Base-by-base conservation (phyloP, 2,329 filamentous ascomycete species). In the Phyllosticta citriasiana region DNA sequence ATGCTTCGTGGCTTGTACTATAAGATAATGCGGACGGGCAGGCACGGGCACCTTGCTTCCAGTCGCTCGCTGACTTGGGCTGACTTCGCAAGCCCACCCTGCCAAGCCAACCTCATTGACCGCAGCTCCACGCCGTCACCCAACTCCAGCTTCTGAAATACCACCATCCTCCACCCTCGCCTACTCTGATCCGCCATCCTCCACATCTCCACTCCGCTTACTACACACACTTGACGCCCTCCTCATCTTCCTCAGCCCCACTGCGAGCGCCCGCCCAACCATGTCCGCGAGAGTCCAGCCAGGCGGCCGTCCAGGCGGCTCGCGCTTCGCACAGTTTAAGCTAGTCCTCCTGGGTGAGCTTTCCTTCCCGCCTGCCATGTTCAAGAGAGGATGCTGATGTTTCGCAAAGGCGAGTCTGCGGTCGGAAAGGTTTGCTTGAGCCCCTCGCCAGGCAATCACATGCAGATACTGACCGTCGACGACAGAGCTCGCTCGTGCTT, bases 311-410 rank as follows among this genome's bases (percentile, higher is more conserved):
- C 82, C 83, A 64, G 82, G 82, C 71, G 83, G 72, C 66, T 73
- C 89, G 77, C 87, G 93, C 72, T 97, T 99, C 78, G 93, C 94
- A 71, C 94, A 99, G 83, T 99, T 99, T 81, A 99, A 99, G 83
- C 84, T 99, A 70, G 94, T 99, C 67, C 82, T 99, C 73, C 83
- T 99, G 66, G 94, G 94, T 97, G 84, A 68, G 88, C 35, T 24
- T 72, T 51, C 58, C 57, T 57, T 61, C 62, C 60, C 57, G 19
- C 47, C 30, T 19, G 53, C 25, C 22, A 50, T 25, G 51, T 35
- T 19, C 9, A 3, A 60, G 3, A 25, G 27, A 57, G 16, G 47
- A 27, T 55, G 59, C 69, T 73, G 66, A 72, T 65, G 22, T 14
- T 51, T 60, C 68, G 57, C 74, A 97, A 47, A 47, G 93, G 94